Base-by-base conservation (phyloP, 1,284 basidiomycete species). In the Apiotrichum domesticum region DNA sequence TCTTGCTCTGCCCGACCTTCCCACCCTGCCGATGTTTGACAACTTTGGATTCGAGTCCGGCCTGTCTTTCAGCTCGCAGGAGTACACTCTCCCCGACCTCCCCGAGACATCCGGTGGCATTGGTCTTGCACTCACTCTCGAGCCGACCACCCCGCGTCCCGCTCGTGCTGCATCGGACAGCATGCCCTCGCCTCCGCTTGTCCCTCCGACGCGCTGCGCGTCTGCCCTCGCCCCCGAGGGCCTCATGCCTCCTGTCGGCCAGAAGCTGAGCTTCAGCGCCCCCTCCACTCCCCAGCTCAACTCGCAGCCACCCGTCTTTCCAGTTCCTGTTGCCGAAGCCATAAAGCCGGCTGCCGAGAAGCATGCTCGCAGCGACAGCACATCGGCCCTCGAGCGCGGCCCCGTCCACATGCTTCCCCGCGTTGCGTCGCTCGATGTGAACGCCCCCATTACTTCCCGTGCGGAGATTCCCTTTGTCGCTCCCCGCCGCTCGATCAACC, bases 211-310 rank as follows among this genome's bases (percentile, higher is more conserved):
- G 15, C 40, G n/a, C 14, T 51, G 29, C 32, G 32, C 41, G 1
- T 51, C 50, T 3, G 50, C 50, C 21, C 29, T 33, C 29, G 32
- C 32, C 4, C 40, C 50, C 11, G 50, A 51, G 33, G 29, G 7
- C 10, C 50, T 51, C 41, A 6, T 32, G 3, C 21, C 32, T 14
- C 50, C 50, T 7, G 13, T 34, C 4, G 50, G 41, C 41, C 52
- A 53, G 37, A 41, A 46, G 45, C 52, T 46, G 11, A 46, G 45
- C 32, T 21, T 39, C 45, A 46, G 44, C 21, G 52, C 52, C 5
- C 52, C 52, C 5, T 15, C 45, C 14, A 53, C 52, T 4, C 52
- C 52, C 7, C 13, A 35, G 13, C 37, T 39, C 37, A 39, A 39
- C 37, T 39, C 37, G 37, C 37, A 39, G 13, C 37, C 8, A 39